Percentiles rank a stretch among this genome's conserved stretches.
Evolutionary conservation across 139 green algal genomes (phyloP).

Genomic region (Chlorella sp.): DNA sequence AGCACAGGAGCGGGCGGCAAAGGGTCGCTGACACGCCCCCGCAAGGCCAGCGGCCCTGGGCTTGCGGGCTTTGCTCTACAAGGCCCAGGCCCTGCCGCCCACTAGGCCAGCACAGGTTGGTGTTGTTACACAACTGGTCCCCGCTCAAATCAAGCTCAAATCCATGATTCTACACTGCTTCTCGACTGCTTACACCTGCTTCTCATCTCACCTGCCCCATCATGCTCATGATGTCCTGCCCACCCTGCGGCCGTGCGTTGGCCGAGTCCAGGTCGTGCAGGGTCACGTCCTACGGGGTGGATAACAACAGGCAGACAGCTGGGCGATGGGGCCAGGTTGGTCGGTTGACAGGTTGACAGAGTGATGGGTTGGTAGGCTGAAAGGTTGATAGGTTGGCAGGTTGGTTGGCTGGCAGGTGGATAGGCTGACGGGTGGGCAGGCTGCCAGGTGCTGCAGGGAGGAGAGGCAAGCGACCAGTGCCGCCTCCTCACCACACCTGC

Average conservation of each 20-base stretch:
- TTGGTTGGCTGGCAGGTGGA: not conserved
- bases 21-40: too few relatives aligned
- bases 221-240: slow-evolving; percentile 94
- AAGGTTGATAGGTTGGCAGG: not conserved
- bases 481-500: too few relatives aligned
- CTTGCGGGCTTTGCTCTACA: too few relatives aligned
- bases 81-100: too few relatives aligned
- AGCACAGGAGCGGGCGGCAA: not conserved
- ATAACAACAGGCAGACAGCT: not conserved
- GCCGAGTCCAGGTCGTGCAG: slow-evolving; percentile 97
- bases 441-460: too few relatives aligned
- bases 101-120: too few relatives aligned
- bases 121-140: too few relatives aligned
- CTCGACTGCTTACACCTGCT: not conserved
- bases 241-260: slow-evolving; percentile 93
- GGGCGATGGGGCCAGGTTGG: not conserved
- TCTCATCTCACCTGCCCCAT: slow-evolving; percentile 78
- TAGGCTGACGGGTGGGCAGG: not conserved
- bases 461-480: not conserved
- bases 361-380: not conserved
- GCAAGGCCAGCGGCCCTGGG: too few relatives aligned
- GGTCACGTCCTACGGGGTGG: slow-evolving; percentile 92
- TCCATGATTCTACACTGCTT: too few relatives aligned
- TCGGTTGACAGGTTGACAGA: not conserved
- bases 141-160: too few relatives aligned